phyloP scores from a whole-genome alignment of 257 asterid species.

The Solanum virginianum region DNA sequence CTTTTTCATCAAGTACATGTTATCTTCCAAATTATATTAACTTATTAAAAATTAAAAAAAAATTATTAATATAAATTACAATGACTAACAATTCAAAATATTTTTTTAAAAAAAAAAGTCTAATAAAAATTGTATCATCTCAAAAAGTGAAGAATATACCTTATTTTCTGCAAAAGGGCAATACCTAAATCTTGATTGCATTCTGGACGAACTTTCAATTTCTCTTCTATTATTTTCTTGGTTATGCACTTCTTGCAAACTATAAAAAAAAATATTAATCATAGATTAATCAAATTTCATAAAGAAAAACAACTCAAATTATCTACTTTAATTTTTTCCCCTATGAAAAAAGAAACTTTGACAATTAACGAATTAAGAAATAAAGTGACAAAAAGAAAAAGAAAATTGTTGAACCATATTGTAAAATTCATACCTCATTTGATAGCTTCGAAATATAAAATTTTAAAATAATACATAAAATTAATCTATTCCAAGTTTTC shows the following conservation, averaged over 20 bases:
- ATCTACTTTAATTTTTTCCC: no score
- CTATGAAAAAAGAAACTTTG: background rate
- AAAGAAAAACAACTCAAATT: background rate
- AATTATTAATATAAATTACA: background rate
- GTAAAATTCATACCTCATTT: background rate
- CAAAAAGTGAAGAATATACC: background rate
- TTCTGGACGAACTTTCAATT: constrained; percentile 34
- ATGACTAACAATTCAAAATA: background rate
- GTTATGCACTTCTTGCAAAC: constrained; percentile 60
- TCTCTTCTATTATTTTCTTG: constrained; percentile 32
- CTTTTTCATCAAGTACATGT: background rate
- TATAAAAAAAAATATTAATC: background rate
- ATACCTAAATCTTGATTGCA: constrained; percentile 46
- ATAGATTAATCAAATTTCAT: background rate
- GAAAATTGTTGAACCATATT: background rate
- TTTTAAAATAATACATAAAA: background rate
- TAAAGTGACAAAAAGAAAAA: background rate
- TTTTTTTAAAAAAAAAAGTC: background rate
- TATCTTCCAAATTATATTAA: background rate
- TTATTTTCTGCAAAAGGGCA: constrained; percentile 51
- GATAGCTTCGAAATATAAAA: background rate
- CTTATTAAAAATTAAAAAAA: no score
- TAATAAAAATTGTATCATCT: no score
- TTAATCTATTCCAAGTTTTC: background rate
- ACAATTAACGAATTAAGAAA: background rate